Base-by-base conservation (phyloP, 164 flowering plant species). In the Aristolochia contorta region DNA sequence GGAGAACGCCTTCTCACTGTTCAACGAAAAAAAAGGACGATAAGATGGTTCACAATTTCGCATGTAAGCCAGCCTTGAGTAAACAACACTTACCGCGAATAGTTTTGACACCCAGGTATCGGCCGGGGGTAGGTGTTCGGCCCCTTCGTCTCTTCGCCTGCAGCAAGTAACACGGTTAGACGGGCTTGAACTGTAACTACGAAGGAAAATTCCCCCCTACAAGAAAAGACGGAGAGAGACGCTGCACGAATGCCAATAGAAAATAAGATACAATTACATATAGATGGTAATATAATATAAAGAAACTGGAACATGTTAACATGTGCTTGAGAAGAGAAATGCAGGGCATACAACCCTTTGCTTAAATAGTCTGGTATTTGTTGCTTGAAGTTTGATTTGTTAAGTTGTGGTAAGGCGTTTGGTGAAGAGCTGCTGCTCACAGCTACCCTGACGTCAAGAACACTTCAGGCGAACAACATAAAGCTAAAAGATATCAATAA, bases 301-400 rank as follows among this genome's bases (percentile, higher is more conserved):
- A 27, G 5, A 3, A 65, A 57, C 41, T 48, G 23, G 22, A 53
- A 52, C n/a, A 55, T 33, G 50, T 60, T 60, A 6, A 55, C 76
- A 75, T 8, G 56, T 54, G 70, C 60, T 65, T 33, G 23, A 69
- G 67, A 60, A 78, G 81, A 78, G 84, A 75, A 79, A 82, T 82
- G 83, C 83, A 81, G 91, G 95, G 93, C 87, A 89, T 87, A 89
- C 96, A 89, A 89, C 96, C 96, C 97, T 80, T 77, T 68, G 80
- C 67, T 53, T 57, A 61, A 71, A 66, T 63, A 69, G 78, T 84
- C 89, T 82, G 91, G 73, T 71, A 73, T 79, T 82, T 80, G 69
- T 82, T 79, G 69, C 80, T 75, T 72, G 81, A 55, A 63, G 66
- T 78, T 83, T 84, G 89, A 75, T 77, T 83, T 79, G 84, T 73